phyloP scores from a whole-genome alignment of 2,329 filamentous ascomycete genomes.

The Ophiostoma himal-ulmi region DNA sequence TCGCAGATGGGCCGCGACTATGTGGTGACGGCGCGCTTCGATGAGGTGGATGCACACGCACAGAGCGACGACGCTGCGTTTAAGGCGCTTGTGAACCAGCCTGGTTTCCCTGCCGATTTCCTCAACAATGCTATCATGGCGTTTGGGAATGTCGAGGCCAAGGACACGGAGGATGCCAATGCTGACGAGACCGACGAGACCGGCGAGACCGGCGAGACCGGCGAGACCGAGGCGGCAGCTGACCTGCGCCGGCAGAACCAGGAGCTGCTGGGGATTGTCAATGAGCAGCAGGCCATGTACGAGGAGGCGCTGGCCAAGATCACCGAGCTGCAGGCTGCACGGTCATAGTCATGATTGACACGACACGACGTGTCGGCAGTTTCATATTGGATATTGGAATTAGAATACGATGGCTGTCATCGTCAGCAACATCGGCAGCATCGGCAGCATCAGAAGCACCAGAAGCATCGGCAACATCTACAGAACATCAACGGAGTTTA shows the following conservation, averaged over 20 bases:
- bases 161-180: slow-evolving; percentile 18
- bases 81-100: slow-evolving; percentile 40
- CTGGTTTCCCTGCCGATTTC: slow-evolving; percentile 43
- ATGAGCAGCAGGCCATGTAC: slow-evolving; percentile 35
- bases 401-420: background rate
- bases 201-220: slow-evolving; percentile 17
- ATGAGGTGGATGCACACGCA: slow-evolving; percentile 31
- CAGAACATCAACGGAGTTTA: slow-evolving; percentile 4
- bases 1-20: slow-evolving; percentile 61
- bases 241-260: slow-evolving; percentile 35
- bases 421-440: background rate
- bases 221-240: background rate
- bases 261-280: slow-evolving; percentile 38
- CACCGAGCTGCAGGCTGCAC: slow-evolving; percentile 29
- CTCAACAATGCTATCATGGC: slow-evolving; percentile 47
- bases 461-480: background rate
- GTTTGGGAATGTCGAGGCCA: slow-evolving; percentile 34
- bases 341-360: background rate
- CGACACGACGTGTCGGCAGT: background rate
- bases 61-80: slow-evolving; percentile 33
- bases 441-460: background rate
- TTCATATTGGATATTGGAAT: background rate
- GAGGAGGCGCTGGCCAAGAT: slow-evolving; percentile 32
- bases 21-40: slow-evolving; percentile 60
- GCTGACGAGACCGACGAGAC: slow-evolving; percentile 30